phyloP scores from a whole-genome alignment of 2,329 filamentous ascomycete genomes.

The Graphilbum fragrans region DNA sequence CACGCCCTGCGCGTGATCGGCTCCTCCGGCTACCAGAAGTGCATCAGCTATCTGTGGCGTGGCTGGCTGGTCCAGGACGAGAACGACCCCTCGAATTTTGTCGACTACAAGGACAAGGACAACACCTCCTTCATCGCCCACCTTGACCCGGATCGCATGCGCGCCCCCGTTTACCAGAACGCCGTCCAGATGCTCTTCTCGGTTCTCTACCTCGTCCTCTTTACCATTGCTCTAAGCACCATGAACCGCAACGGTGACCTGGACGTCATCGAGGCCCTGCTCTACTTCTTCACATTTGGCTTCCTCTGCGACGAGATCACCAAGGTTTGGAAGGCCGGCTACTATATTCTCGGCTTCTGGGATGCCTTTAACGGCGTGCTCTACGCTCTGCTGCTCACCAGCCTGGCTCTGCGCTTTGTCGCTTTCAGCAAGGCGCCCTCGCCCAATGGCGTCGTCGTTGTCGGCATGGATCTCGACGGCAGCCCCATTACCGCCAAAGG shows the following conservation, averaged over 20 bases:
- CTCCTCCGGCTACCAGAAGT: constrained; percentile 91
- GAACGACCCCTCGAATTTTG: constrained; percentile 75
- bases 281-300: constrained; percentile 85
- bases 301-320: constrained; percentile 79
- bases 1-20: constrained; percentile 84
- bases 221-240: constrained; percentile 86
- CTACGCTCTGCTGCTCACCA: constrained; percentile 67
- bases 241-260: constrained; percentile 77
- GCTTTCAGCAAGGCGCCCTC: constrained; percentile 48
- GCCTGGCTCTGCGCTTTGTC: constrained; percentile 66
- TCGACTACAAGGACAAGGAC: constrained; percentile 74
- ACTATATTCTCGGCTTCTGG: constrained; percentile 90
- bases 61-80: constrained; percentile 97
- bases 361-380: constrained; percentile 84
- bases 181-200: constrained; percentile 76
- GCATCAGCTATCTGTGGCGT: constrained; percentile 82
- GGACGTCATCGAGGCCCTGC: constrained; percentile 67
- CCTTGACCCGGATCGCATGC: constrained; percentile 89
- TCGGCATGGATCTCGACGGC: constrained; percentile 36
- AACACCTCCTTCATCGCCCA: constrained; percentile 69
- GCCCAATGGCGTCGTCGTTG: constrained; percentile 41
- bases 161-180: constrained; percentile 87
- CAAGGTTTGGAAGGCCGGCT: constrained; percentile 91
- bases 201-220: constrained; percentile 70
- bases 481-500: constrained; percentile 22